A percentile compares a stretch with the other conserved stretches of the same genome.
phyloP scores from a whole-genome alignment of 805 yeast species.

The Kuraishia capsulata region DNA sequence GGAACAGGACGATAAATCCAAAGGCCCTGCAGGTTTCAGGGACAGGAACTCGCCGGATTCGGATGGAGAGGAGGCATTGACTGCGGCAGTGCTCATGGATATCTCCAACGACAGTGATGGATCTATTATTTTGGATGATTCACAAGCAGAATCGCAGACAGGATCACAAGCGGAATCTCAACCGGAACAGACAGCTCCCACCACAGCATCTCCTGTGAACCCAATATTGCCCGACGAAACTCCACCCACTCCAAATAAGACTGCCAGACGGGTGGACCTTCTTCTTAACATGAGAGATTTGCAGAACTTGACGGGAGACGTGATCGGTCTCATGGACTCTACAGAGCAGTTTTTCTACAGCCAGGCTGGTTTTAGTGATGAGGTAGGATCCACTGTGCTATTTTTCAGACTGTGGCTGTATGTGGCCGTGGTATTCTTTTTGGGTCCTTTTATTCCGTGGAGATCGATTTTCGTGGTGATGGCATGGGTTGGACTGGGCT shows the following conservation, averaged over 20 bases:
- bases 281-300: slow-evolving; percentile 63
- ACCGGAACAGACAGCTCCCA: too few relatives aligned
- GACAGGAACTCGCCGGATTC: not conserved
- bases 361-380: slow-evolving; percentile 65
- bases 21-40: not conserved
- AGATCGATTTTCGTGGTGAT: slow-evolving; percentile 40
- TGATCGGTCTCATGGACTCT: slow-evolving; percentile 39
- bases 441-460: slow-evolving; percentile 58
- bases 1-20: too few relatives aligned
- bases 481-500: slow-evolving; percentile 47
- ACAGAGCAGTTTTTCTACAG: slow-evolving; percentile 49
- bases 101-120: not conserved
- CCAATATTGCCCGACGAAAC: too few relatives aligned
- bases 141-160: too few relatives aligned
- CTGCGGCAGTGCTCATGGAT: not conserved
- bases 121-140: too few relatives aligned
- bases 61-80: not conserved
- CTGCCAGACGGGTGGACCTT: slow-evolving; percentile 24
- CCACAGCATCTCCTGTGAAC: too few relatives aligned
- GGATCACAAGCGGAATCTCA: too few relatives aligned
- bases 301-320: slow-evolving; percentile 52
- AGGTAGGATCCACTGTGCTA: slow-evolving; percentile 53
- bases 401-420: slow-evolving; percentile 32
- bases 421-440: slow-evolving; percentile 29
- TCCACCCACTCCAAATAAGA: too few relatives aligned